These are phyloP conservation scores for Aspergillus spinulosporus DNA, from an alignment of 2,329 filamentous ascomycete genomes.

Conservation along the genomic window DNA sequence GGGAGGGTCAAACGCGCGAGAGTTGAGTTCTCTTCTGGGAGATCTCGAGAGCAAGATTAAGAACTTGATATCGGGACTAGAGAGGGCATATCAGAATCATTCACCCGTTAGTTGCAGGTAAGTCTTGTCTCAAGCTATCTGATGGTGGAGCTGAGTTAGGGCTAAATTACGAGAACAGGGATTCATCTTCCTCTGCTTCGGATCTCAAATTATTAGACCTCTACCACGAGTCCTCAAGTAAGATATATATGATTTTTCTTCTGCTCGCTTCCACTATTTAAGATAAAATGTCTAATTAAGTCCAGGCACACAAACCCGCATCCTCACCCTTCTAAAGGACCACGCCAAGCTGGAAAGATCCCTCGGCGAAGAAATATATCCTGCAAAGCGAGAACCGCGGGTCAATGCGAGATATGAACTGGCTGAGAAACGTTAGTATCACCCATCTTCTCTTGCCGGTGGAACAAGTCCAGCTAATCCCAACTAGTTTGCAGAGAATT, in stretches of 20 bases:
- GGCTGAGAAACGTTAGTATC: constrained; percentile 29
- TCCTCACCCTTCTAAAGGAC: constrained; percentile 24
- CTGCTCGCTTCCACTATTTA: neutral
- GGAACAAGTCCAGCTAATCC: too few species aligned
- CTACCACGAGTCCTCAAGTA: constrained; percentile 7
- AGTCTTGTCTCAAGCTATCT: too few species aligned
- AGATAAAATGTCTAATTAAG: neutral
- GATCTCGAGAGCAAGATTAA: constrained; percentile 5
- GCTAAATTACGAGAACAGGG: neutral
- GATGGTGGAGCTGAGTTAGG: neutral
- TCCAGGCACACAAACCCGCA: constrained; percentile 7
- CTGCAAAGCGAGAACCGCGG: constrained; percentile 29
- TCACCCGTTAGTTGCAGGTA: too few species aligned
- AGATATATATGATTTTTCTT: neutral
- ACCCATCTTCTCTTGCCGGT: too few species aligned
- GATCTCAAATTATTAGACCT: neutral
- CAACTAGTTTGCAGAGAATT: constrained; percentile 26
- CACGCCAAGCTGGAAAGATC: constrained; percentile 29
- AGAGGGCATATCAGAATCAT: constrained; percentile 19
- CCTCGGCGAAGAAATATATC: constrained; percentile 23
- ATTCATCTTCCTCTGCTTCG: neutral
- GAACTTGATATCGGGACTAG: constrained; percentile 14
- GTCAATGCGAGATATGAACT: constrained; percentile 28
- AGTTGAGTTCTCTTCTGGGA: neutral
- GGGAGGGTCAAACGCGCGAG: neutral